Evolutionary conservation across 2,329 filamentous ascomycete species (phyloP).

Genomic region (Aphanoascus verrucosus): DNA sequence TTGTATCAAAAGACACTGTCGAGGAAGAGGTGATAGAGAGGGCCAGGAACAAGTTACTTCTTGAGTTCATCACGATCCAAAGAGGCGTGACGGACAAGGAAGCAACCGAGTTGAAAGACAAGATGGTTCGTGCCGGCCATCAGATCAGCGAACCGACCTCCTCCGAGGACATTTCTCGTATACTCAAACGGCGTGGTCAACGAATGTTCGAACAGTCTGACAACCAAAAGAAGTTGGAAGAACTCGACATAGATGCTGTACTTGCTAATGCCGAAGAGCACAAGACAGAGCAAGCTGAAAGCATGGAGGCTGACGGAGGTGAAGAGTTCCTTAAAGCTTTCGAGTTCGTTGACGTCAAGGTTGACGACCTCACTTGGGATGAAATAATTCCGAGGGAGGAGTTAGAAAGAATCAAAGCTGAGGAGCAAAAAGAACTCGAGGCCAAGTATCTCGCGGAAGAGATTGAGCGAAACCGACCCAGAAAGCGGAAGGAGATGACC

Average conservation of each 20-base stretch:
- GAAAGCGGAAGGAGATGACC: slow-evolving; percentile 57
- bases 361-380: slow-evolving; percentile 88
- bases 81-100: slow-evolving; percentile 92
- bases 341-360: slow-evolving; percentile 95
- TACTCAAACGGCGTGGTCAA: slow-evolving; percentile 94
- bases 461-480: slow-evolving; percentile 74
- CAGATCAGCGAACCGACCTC: slow-evolving; percentile 66
- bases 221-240: slow-evolving; percentile 92
- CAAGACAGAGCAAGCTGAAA: slow-evolving; percentile 88
- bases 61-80: slow-evolving; percentile 96
- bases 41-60: slow-evolving; percentile 90
- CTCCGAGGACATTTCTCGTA: slow-evolving; percentile 88
- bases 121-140: slow-evolving; percentile 55
- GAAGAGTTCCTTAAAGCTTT: slow-evolving; percentile 86
- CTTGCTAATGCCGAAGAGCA: slow-evolving; percentile 95
- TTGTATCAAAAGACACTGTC: slow-evolving; percentile 96
- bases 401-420: slow-evolving; percentile 75
- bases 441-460: slow-evolving; percentile 72
- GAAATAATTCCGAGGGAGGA: slow-evolving; percentile 95
- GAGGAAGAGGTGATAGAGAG: slow-evolving; percentile 96
- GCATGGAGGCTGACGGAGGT: slow-evolving; percentile 88
- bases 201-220: slow-evolving; percentile 98
- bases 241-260: slow-evolving; percentile 88
- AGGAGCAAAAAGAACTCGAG: slow-evolving; percentile 74
- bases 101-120: slow-evolving; percentile 69